Evolutionary conservation across 1,284 basidiomycete genomes (phyloP).

Genomic region (Cryptococcus sp.): DNA sequence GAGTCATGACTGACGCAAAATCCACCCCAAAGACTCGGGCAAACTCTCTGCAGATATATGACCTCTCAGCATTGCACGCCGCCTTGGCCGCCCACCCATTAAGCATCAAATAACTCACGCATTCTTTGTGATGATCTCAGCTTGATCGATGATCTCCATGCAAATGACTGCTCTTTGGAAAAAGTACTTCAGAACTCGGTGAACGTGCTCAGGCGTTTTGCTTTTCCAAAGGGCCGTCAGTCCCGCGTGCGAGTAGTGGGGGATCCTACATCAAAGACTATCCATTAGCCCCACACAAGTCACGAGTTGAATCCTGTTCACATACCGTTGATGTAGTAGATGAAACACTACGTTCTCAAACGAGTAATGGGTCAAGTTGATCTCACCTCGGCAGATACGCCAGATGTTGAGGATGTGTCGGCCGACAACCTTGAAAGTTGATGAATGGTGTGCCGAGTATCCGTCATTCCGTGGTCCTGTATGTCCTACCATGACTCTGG

Average conservation of each 20-base stretch:
- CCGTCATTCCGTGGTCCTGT: conserved; percentile 56
- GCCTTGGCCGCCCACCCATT: too few species aligned
- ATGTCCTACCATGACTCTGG: conserved; percentile 59
- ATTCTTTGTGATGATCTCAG: conserved; percentile 80
- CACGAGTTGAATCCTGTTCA: conserved; percentile 5
- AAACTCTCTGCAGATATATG: conserved; percentile 66
- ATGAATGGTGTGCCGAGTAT: conserved; percentile 73
- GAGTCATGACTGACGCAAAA: conserved; percentile 89
- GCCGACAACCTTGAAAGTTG: conserved; percentile 79
- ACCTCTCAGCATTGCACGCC: not conserved
- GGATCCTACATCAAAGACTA: conserved; percentile 57
- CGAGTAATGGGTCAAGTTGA: conserved; percentile 73
- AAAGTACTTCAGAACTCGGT: conserved; percentile 63
- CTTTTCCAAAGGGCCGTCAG: conserved; percentile 73
- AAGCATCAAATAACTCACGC: conserved; percentile 67
- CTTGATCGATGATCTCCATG: conserved; percentile 71
- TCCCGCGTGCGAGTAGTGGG: conserved; percentile 66
- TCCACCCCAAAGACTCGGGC: conserved; percentile 96
- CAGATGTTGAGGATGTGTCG: conserved; percentile 90
- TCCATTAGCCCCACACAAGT: not conserved
- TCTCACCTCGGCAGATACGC: conserved; percentile 85
- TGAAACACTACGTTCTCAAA: conserved; percentile 89
- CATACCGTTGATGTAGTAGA: conserved; percentile 66
- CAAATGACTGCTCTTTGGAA: conserved; percentile 62
- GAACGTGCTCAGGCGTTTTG: conserved; percentile 57